Evolutionary conservation across 2,329 filamentous ascomycete species (phyloP).

Genomic region (Pyrenophora seminiperda): DNA sequence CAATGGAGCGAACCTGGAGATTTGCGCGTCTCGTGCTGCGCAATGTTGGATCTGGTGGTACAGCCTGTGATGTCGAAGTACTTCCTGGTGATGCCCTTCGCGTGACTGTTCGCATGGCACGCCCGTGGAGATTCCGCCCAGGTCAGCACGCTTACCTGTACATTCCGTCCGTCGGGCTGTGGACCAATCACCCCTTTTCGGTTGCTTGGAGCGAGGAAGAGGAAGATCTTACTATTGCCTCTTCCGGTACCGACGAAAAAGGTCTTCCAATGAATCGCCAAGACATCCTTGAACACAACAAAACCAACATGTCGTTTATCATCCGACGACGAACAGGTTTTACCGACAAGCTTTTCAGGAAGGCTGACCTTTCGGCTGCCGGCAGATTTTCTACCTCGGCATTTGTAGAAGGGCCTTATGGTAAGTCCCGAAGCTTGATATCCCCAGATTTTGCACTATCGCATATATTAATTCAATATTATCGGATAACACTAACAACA

Average conservation of each 20-base stretch:
- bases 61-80: constrained; percentile 72
- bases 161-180: constrained; percentile 72
- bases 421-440: constrained; percentile 41
- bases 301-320: constrained; percentile 74
- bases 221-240: constrained; percentile 40
- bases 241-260: constrained; percentile 49
- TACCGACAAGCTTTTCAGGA: constrained; percentile 79
- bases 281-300: constrained; percentile 57
- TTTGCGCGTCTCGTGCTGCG: constrained; percentile 65
- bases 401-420: constrained; percentile 87
- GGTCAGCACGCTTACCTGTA: constrained; percentile 83
- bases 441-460: constrained; percentile 31
- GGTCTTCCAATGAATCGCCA: constrained; percentile 55
- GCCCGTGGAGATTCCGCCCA: constrained; percentile 75
- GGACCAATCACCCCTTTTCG: constrained; percentile 80
- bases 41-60: constrained; percentile 70
- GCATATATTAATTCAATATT: constrained; percentile 28
- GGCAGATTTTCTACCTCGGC: constrained; percentile 68
- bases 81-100: constrained; percentile 76
- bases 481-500: constrained; percentile 35
- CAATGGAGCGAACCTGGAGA: constrained; percentile 65
- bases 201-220: constrained; percentile 76
- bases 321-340: constrained; percentile 87
- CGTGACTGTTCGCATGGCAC: constrained; percentile 73
- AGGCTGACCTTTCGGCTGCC: constrained; percentile 61